Base-by-base conservation (phyloP, 352 stramenopile genomes). In the Phytophthora lateralis region DNA sequence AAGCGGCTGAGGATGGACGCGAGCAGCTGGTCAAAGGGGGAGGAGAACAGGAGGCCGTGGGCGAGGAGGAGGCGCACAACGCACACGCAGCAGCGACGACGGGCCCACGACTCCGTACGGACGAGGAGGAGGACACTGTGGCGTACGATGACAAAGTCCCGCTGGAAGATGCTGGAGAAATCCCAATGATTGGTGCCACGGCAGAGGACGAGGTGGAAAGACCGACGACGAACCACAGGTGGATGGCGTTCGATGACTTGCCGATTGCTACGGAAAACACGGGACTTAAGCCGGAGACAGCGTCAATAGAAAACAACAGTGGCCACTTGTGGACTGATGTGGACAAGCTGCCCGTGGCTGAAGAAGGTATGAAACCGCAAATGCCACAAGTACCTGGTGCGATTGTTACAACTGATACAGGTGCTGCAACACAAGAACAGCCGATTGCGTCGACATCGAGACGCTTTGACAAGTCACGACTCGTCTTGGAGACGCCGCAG, bases 381-480 rank as follows among this genome's bases (percentile, higher is more conserved):
- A 10, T 43, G 0, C 29, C 27, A 26, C 24, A 6, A 55, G 10
- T 35, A 38, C 15, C 35, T 35, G 32, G 27, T 49, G 21, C 26
- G 35, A 24, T 41, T 29, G 35, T 24, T 17, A 50, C 38, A 21
- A 38, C 18, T 26, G 10, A 32, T 48, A 26, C 32, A 46, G 47
- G 21, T 35, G 17, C 20, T 37, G 18, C 10, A 18, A 24, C 21
- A 24, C 21, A 24, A 24, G 21, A 24, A 3, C 1, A 24, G 21
- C 21, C 21, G 21, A 24, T 24, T 24, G 35, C 12, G 21, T 30
- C 20, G n/a, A 54, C 20, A 3, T 64, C 66, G 24, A 72, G 49
- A 39, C 51, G 41, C 20, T 74, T 78, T 35, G 63, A 78, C 35
- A 61, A 61, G 29, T 65, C 66, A 35, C 44, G 71, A 51, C 59